Percentiles rank a stretch among this genome's conserved stretches.
These are phyloP conservation scores for Vaucheria bursata DNA, from an alignment of 352 stramenopile genomes.

Conservation along the genomic window DNA sequence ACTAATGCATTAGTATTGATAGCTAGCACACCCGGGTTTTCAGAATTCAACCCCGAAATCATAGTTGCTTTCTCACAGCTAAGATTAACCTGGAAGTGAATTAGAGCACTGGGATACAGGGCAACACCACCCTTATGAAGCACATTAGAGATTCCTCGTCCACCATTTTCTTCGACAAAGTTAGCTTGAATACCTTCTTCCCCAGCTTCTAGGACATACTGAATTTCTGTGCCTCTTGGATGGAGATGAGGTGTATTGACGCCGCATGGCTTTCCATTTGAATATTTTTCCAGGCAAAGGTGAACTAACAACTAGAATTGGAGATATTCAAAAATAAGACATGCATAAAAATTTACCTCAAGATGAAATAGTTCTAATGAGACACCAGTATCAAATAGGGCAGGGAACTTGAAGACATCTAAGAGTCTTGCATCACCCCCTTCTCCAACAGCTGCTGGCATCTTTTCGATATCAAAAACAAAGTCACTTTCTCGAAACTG, in stretches of 20 bases:
- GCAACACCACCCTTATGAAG: constrained; percentile 12
- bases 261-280: constrained; percentile 15
- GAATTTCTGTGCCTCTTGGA: constrained; percentile 41
- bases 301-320: background rate
- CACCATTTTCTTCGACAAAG: constrained; percentile 45
- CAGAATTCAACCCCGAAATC: constrained; percentile 29
- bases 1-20: constrained; percentile 16
- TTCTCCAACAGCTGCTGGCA: background rate
- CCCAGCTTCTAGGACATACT: constrained; percentile 25
- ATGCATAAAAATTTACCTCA: background rate
- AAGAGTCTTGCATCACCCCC: background rate
- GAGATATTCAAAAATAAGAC: background rate
- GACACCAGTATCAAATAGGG: background rate
- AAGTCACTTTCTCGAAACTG: too few relatives aligned
- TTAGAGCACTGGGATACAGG: too few relatives aligned
- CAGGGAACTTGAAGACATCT: background rate
- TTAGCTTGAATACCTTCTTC: constrained; percentile 10
- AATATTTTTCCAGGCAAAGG: background rate
- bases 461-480: background rate
- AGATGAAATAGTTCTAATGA: background rate
- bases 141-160: constrained; percentile 29
- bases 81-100: too few relatives aligned
- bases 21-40: constrained; percentile 35
- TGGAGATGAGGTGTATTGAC: constrained; percentile 45
- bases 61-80: constrained; percentile 2